Conservation (phyloP, 169 alveolate genomes). For the Plasmodium coatneyi region DNA sequence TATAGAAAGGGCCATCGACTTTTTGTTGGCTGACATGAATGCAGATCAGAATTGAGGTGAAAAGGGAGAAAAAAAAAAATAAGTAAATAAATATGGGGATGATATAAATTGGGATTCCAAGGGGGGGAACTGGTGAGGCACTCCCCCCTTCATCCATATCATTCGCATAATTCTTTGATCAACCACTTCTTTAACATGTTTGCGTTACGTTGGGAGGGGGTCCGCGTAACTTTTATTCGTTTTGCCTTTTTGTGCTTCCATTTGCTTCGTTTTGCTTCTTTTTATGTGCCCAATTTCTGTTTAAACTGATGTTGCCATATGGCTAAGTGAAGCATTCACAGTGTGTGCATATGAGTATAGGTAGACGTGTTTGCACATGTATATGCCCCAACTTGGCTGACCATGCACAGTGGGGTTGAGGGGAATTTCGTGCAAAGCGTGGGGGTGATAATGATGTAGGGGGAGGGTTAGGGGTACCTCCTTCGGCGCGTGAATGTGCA, state of each 20-base stretch:
- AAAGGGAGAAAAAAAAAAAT: neutral
- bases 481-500: neutral
- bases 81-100: neutral
- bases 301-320: neutral
- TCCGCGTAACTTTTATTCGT: neutral
- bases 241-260: neutral
- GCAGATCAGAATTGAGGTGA: constrained; percentile 12
- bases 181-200: neutral
- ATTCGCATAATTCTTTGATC: neutral
- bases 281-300: neutral
- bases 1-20: constrained; percentile 84
- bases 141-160: neutral
- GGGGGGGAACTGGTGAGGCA: neutral
- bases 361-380: neutral
- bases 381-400: neutral
- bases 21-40: constrained; percentile 80
- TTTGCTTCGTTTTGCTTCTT: neutral
- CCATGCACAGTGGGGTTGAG: neutral
- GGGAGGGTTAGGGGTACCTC: neutral
- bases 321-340: neutral
- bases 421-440: neutral
- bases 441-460: neutral
- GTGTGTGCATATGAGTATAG: neutral
- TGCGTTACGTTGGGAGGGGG: neutral
- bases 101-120: neutral